Evolutionary conservation across 805 yeast genomes (phyloP).

Genomic region (Nakazawaea ernobii): DNA sequence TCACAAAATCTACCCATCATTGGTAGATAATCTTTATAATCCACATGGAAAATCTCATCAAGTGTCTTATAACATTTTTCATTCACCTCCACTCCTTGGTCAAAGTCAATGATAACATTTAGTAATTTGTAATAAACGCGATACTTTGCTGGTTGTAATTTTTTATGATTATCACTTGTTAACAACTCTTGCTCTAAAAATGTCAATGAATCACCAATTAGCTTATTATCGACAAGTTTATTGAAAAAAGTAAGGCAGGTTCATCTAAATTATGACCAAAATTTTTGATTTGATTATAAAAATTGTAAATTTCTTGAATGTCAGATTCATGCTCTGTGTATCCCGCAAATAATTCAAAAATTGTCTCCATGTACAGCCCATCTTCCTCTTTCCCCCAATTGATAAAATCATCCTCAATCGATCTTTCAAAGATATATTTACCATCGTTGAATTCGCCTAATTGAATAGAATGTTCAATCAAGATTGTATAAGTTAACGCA

Average conservation of each 20-base stretch:
- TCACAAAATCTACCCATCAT: slow-evolving; percentile 52
- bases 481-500: slow-evolving; percentile 28
- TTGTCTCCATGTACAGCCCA: slow-evolving; percentile 20
- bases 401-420: slow-evolving; percentile 30
- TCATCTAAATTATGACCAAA: slow-evolving; percentile 32
- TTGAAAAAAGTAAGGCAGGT: slow-evolving; percentile 32
- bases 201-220: slow-evolving; percentile 33
- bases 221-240: slow-evolving; percentile 28
- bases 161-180: slow-evolving; percentile 11
- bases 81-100: slow-evolving; percentile 40
- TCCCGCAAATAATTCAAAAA: slow-evolving; percentile 20
- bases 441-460: slow-evolving; percentile 28
- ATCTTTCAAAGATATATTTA: slow-evolving; percentile 26
- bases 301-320: slow-evolving; percentile 17
- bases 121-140: slow-evolving; percentile 38
- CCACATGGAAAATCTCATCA: slow-evolving; percentile 49
- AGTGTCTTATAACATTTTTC: slow-evolving; percentile 55
- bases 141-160: slow-evolving; percentile 17
- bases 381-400: slow-evolving; percentile 36
- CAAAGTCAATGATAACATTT: slow-evolving; percentile 33
- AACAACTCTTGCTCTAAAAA: slow-evolving; percentile 36
- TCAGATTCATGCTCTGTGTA: slow-evolving; percentile 13
- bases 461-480: slow-evolving; percentile 28
- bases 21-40: slow-evolving; percentile 54
- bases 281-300: slow-evolving; percentile 36